phyloP scores from a whole-genome alignment of 768 basidiomycete species.

The Pseudohyphozyma bogoriensis region DNA sequence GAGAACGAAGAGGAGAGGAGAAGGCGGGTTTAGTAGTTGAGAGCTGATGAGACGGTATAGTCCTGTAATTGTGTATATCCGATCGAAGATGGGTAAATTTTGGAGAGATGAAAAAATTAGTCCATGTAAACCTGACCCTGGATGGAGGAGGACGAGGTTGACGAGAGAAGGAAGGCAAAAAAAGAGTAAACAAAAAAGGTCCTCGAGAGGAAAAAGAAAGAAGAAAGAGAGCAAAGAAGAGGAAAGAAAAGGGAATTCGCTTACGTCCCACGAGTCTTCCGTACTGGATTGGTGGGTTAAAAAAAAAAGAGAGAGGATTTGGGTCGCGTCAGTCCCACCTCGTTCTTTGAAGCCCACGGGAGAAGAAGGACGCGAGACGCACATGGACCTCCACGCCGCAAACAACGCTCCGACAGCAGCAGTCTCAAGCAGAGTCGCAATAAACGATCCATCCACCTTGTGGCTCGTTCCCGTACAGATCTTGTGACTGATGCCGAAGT shows the following conservation, averaged over 20 bases:
- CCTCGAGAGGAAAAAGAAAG: background rate
- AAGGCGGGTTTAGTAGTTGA: too few relatives aligned
- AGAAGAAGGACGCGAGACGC: slow-evolving; percentile 54
- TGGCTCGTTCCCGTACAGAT: slow-evolving; percentile 55
- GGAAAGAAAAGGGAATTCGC: background rate
- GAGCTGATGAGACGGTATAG: too few relatives aligned
- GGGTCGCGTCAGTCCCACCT: background rate
- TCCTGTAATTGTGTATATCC: too few relatives aligned
- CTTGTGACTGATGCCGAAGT: slow-evolving; percentile 65
- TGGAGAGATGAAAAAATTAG: too few relatives aligned
- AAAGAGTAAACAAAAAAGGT: background rate
- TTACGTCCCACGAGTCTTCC: background rate
- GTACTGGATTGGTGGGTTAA: too few relatives aligned
- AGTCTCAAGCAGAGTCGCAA: slow-evolving; percentile 75
- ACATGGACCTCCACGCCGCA: slow-evolving; percentile 76
- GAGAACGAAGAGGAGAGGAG: too few relatives aligned
- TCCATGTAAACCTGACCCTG: background rate
- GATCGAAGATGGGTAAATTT: too few relatives aligned
- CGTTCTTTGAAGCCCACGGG: background rate
- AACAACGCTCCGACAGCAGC: slow-evolving; percentile 58
- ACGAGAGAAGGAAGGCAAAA: background rate
- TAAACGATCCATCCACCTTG: slow-evolving; percentile 75
- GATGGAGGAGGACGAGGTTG: background rate
- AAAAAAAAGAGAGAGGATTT: background rate
- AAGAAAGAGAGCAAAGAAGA: background rate